Evolutionary conservation across 2,329 filamentous ascomycete genomes (phyloP).

Genomic region (Calonectria henricotiae): DNA sequence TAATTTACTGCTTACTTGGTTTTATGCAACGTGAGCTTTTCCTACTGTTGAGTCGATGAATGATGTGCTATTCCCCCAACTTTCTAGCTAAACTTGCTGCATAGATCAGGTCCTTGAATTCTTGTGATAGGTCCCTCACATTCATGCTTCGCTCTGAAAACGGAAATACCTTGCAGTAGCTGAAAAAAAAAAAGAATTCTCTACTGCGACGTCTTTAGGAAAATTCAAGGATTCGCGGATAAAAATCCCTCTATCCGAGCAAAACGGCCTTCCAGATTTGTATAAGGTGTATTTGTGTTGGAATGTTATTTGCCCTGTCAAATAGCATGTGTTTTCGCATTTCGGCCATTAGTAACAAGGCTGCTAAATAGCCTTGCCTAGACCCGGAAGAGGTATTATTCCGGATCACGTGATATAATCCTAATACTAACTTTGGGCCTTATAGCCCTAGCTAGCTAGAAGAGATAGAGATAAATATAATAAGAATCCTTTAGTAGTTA

Average conservation of each 20-base stretch:
- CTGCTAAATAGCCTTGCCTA: too few species aligned
- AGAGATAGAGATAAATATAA: too few species aligned
- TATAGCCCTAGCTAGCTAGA: too few species aligned
- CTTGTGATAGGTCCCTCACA: not conserved
- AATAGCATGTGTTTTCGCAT: too few species aligned
- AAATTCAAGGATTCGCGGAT: not conserved
- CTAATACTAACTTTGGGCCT: too few species aligned
- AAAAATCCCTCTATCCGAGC: not conserved
- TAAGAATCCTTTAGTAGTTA: too few species aligned
- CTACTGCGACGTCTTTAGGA: not conserved
- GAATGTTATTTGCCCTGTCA: too few species aligned
- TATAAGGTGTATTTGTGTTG: not conserved
- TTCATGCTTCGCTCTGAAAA: conserved; percentile 6
- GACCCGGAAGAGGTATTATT: too few species aligned
- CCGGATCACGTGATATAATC: too few species aligned
- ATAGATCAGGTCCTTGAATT: not conserved
- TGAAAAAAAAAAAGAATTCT: not conserved
- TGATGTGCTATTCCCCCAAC: not conserved
- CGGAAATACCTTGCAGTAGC: conserved; percentile 1
- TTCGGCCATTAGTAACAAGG: too few species aligned
- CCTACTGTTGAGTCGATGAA: not conserved
- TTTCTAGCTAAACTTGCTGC: not conserved
- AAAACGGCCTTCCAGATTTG: not conserved
- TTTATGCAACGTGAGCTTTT: too few species aligned
- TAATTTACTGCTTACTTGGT: not conserved